Percentiles rank a stretch among this genome's conserved stretches.
Conservation (phyloP, 1,139 yeast genomes). For the Debaryomyces psychrophilus region DNA sequence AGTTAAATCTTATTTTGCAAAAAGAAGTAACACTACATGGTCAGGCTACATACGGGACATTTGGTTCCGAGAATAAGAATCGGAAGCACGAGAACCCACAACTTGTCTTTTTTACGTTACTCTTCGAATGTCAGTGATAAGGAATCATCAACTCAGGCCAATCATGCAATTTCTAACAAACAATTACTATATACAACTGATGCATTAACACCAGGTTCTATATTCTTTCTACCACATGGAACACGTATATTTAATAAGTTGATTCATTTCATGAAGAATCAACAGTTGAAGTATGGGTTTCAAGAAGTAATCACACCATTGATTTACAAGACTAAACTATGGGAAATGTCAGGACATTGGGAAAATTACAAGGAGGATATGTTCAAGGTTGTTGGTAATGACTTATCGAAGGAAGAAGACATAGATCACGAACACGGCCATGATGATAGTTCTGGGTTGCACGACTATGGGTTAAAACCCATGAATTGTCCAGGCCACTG, state of each 20-base stretch:
- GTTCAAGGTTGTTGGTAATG: constrained; percentile 74
- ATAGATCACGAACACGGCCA: constrained; percentile 19
- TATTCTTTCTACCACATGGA: constrained; percentile 90
- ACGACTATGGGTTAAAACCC: constrained; percentile 85
- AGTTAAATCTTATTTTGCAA: neutral
- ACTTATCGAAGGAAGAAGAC: constrained; percentile 32
- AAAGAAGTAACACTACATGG: neutral
- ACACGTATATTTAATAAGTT: constrained; percentile 81
- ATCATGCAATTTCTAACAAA: constrained; percentile 55
- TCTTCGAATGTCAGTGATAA: constrained; percentile 7
- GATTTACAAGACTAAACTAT: constrained; percentile 78
- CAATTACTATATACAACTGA: constrained; percentile 80
- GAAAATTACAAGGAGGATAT: constrained; percentile 91
- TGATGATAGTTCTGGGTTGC: constrained; percentile 36
- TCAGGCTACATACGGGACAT: neutral
- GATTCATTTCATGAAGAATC: constrained; percentile 79
- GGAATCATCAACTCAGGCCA: constrained; percentile 41
- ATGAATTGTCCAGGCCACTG: constrained; percentile 99
- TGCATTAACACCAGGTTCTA: constrained; percentile 81
- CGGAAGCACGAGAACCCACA: neutral
- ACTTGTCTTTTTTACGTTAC: neutral
- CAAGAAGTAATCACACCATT: constrained; percentile 94
- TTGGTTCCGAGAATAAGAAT: neutral
- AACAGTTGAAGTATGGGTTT: constrained; percentile 81
- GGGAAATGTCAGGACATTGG: constrained; percentile 98